Conservation (phyloP, 1,284 basidiomycete species). For the Cryptococcus maquisensis region DNA sequence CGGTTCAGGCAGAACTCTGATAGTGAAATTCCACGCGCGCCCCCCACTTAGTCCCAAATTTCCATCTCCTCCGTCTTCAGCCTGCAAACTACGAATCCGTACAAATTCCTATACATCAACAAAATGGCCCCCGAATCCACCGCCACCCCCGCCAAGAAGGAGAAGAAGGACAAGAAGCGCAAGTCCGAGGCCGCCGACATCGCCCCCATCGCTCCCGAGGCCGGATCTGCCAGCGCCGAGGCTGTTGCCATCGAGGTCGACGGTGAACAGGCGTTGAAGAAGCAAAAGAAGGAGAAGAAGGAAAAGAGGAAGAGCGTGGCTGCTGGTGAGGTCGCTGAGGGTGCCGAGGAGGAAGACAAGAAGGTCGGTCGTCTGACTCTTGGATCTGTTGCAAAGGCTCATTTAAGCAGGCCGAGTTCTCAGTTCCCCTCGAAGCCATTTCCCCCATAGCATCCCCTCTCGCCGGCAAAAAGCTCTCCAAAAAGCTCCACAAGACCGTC, state of each 20-base stretch:
- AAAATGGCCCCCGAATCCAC: slow-evolving; percentile 46
- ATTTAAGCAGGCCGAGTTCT: slow-evolving; percentile 47
- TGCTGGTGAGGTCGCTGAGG: slow-evolving; percentile 29
- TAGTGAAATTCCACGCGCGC: background rate
- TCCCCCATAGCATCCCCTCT: slow-evolving; percentile 86
- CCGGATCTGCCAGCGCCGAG: slow-evolving; percentile 38
- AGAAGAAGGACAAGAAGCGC: slow-evolving; percentile 51
- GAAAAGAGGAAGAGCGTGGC: slow-evolving; percentile 49
- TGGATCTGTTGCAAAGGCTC: background rate
- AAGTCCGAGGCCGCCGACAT: slow-evolving; percentile 47
- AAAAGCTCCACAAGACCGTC: slow-evolving; percentile 87
- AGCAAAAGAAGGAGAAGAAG: slow-evolving; percentile 51
- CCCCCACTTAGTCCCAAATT: background rate
- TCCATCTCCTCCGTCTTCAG: background rate
- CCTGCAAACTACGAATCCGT: background rate
- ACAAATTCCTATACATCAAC: background rate
- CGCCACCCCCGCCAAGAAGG: slow-evolving; percentile 40
- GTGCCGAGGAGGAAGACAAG: slow-evolving; percentile 29
- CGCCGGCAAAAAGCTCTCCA: slow-evolving; percentile 83
- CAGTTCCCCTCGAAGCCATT: slow-evolving; percentile 72
- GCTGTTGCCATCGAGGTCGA: slow-evolving; percentile 42
- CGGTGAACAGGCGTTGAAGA: slow-evolving; percentile 35
- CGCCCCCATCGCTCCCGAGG: slow-evolving; percentile 24
- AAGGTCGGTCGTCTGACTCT: slow-evolving; percentile 26
- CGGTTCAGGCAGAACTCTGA: background rate